phyloP scores from a whole-genome alignment of 2,329 filamentous ascomycete species.

The Claviceps fusiformis region DNA sequence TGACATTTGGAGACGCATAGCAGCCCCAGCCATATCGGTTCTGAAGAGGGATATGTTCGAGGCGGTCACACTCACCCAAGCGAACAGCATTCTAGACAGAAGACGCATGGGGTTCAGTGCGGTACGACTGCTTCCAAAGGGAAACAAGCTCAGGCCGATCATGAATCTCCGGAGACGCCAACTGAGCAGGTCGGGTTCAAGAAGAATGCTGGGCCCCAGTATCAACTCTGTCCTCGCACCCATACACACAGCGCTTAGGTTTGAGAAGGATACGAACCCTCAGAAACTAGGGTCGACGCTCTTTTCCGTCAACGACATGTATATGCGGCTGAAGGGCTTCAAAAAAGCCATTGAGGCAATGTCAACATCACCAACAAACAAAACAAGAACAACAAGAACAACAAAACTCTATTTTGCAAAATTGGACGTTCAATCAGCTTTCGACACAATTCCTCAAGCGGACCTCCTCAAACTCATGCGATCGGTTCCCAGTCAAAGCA shows the following conservation, averaged over 20 bases:
- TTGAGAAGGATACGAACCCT: conserved; percentile 53
- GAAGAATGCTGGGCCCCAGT: conserved; percentile 42
- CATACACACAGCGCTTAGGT: conserved; percentile 61
- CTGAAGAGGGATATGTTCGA: conserved; percentile 68
- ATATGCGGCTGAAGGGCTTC: conserved; percentile 58
- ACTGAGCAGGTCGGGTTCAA: conserved; percentile 47
- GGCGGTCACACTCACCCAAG: conserved; percentile 49
- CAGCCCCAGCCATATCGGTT: conserved; percentile 54
- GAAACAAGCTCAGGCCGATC: conserved; percentile 63
- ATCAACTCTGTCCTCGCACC: conserved; percentile 48
- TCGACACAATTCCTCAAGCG: conserved; percentile 85
- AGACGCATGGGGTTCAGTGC: conserved; percentile 63
- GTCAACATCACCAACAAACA: no score
- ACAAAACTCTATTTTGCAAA: conserved; percentile 71
- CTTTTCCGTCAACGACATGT: conserved; percentile 71
- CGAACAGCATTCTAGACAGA: conserved; percentile 42
- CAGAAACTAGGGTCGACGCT: conserved; percentile 61
- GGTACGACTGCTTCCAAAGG: conserved; percentile 73
- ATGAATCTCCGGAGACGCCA: conserved; percentile 66
- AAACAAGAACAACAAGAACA: background rate
- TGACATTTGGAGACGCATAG: conserved; percentile 71
- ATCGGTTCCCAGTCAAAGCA: conserved; percentile 39
- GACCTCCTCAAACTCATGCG: conserved; percentile 54
- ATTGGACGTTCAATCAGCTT: conserved; percentile 80
- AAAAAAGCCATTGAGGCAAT: conserved; percentile 32